These are phyloP conservation scores for Podospora tetraspora DNA, from an alignment of 495 filamentous ascomycete genomes.

Conservation along the genomic window DNA sequence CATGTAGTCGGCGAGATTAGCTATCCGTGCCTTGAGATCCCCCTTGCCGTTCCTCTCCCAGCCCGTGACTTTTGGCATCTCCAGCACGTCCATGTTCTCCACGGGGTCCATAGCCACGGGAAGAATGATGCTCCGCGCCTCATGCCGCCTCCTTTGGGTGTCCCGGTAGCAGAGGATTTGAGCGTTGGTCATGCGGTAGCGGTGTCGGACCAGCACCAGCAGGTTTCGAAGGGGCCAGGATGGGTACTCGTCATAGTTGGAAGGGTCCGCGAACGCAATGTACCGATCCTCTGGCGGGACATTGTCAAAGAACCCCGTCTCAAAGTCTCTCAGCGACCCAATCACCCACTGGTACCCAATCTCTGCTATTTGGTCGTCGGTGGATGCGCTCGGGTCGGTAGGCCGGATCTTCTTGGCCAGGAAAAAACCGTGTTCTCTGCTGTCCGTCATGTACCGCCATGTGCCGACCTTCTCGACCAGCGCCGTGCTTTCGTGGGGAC, in stretches of 20 bases:
- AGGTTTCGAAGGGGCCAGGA: conserved; percentile 93
- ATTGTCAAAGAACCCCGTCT: conserved; percentile 79
- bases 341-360: conserved; percentile 68
- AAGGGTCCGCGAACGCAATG: conserved; percentile 85
- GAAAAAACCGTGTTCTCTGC: conserved; percentile 87
- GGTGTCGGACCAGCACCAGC: conserved; percentile 73
- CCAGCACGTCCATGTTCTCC: conserved; percentile 32
- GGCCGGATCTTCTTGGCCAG: conserved; percentile 67
- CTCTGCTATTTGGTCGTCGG: conserved; percentile 35
- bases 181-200: conserved; percentile 70
- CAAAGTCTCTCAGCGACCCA: conserved; percentile 67
- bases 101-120: conserved; percentile 53
- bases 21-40: conserved; percentile 67
- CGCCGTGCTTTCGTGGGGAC: conserved; percentile 59
- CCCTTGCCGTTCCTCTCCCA: conserved; percentile 82
- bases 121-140: conserved; percentile 74
- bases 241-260: conserved; percentile 76
- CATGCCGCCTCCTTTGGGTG: conserved; percentile 64
- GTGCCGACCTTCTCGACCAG: conserved; percentile 76
- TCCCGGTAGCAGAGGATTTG: conserved; percentile 92
- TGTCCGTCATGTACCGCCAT: conserved; percentile 76
- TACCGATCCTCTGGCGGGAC: conserved; percentile 64
- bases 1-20: conserved; percentile 85
- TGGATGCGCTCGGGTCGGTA: conserved; percentile 24
- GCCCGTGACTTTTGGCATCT: conserved; percentile 82